A percentile compares a stretch with the other conserved stretches of the same genome.
Evolutionary conservation across 495 filamentous ascomycete genomes (phyloP).

Genomic region (Letharia columbiana): DNA sequence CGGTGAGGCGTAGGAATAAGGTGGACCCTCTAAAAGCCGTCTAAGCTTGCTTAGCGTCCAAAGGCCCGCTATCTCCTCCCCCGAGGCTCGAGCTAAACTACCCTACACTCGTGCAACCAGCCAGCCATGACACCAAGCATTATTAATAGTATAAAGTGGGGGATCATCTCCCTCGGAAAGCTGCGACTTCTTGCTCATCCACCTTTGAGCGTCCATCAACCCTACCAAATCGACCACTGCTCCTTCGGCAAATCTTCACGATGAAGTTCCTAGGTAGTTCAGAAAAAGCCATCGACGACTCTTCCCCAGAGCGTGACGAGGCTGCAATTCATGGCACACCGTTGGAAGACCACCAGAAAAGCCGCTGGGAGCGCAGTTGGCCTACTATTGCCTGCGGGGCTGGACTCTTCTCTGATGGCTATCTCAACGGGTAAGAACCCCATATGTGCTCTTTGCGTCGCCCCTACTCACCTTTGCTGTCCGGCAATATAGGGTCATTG

Average conservation of each 20-base stretch:
- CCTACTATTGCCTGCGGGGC: slow-evolving; percentile 76
- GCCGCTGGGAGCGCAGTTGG: slow-evolving; percentile 53
- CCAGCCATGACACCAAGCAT: not conserved
- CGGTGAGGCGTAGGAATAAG: not conserved
- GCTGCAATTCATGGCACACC: slow-evolving; percentile 25
- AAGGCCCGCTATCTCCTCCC: not conserved
- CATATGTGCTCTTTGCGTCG: not conserved
- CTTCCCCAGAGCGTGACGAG: slow-evolving; percentile 8
- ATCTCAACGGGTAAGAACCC: slow-evolving; percentile 56
- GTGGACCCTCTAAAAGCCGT: not conserved
- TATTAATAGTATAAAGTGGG: not conserved
- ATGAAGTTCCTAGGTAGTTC: slow-evolving; percentile 17
- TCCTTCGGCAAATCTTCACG: not conserved
- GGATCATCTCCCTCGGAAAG: not conserved
- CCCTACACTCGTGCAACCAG: no score
- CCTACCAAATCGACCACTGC: not conserved
- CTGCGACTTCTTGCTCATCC: not conserved
- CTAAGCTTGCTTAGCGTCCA: not conserved
- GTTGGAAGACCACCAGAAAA: slow-evolving; percentile 37
- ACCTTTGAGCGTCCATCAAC: not conserved
- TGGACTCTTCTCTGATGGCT: slow-evolving; percentile 84
- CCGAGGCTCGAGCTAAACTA: no score
- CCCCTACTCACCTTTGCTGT: slow-evolving; percentile 31
- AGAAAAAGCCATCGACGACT: not conserved
- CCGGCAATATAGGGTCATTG: slow-evolving; percentile 56